Evolutionary conservation across 805 yeast species (phyloP).

Genomic region (Yarrowia yakushimensis): DNA sequence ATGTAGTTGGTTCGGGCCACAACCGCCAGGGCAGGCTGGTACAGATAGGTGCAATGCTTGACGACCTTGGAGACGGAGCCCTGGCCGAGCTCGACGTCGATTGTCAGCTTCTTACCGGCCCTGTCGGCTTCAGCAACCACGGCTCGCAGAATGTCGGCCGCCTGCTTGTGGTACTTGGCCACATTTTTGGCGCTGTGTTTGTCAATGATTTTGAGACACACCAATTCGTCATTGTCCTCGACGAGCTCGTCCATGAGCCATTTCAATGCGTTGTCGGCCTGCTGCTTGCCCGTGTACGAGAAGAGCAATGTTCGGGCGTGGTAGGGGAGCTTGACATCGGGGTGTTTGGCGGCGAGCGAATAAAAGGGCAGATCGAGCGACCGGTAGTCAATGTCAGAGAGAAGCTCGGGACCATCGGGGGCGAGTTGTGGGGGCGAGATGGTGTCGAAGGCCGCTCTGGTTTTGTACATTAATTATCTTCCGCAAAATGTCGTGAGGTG

Average conservation of each 20-base stretch:
- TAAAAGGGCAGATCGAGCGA: slow-evolving; percentile 23
- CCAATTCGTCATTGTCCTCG: slow-evolving; percentile 47
- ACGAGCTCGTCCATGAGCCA: slow-evolving; percentile 47
- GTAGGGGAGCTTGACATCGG: slow-evolving; percentile 18
- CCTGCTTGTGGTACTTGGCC: slow-evolving; percentile 21
- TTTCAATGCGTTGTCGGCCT: slow-evolving; percentile 41
- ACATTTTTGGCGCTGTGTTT: slow-evolving; percentile 33
- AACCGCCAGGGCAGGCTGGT: slow-evolving; percentile 23
- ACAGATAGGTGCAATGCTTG: slow-evolving; percentile 24
- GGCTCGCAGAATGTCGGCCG: slow-evolving; percentile 2
- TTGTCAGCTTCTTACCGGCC: slow-evolving; percentile 12
- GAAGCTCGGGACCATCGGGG: slow-evolving; percentile 11
- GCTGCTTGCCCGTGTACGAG: slow-evolving; percentile 17
- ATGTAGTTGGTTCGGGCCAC: slow-evolving; percentile 25
- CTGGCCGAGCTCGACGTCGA: slow-evolving; percentile 23
- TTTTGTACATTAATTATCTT: slow-evolving; percentile 20
- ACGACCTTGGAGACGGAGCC: slow-evolving; percentile 20
- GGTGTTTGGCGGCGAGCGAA: slow-evolving; percentile 23
- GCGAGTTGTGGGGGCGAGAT: slow-evolving; percentile 14
- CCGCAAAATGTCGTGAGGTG: background rate
- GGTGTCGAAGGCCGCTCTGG: slow-evolving; percentile 25
- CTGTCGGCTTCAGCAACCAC: slow-evolving; percentile 9
- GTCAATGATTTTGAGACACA: slow-evolving; percentile 45
- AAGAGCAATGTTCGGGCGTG: slow-evolving; percentile 13
- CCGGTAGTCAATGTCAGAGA: slow-evolving; percentile 20